Percentiles rank a stretch among this genome's conserved stretches.
phyloP scores from a whole-genome alignment of 371 early-diverging fungal species.

The Mortierella sp. region DNA sequence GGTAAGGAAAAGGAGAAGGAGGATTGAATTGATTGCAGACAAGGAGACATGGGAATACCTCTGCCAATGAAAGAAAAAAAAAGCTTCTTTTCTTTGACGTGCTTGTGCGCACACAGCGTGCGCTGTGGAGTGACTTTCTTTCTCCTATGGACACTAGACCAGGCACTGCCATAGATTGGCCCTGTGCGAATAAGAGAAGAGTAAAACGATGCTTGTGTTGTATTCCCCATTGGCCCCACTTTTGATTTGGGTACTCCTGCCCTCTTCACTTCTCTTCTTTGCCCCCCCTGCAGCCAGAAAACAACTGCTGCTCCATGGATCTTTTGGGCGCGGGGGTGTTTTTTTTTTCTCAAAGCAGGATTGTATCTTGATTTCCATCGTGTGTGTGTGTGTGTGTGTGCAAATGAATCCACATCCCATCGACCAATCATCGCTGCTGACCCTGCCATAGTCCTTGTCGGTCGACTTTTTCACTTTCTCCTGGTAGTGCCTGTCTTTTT shows the following conservation, averaged over 20 bases:
- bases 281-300: background rate
- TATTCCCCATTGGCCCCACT: background rate
- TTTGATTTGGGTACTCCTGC: background rate
- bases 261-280: background rate
- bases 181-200: background rate
- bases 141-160: no score
- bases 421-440: background rate
- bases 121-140: background rate
- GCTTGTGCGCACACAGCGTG: background rate
- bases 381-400: background rate
- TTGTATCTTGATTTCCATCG: background rate
- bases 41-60: background rate
- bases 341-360: background rate
- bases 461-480: background rate
- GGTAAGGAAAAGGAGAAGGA: background rate
- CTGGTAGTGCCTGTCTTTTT: background rate
- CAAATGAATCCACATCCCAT: background rate
- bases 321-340: conserved; percentile 1
- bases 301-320: no score
- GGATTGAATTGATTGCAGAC: background rate
- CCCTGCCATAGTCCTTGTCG: background rate
- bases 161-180: background rate
- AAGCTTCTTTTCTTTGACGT: background rate
- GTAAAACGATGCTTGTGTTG: background rate
- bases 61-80: background rate